Percentiles rank a stretch among this genome's conserved stretches.
phyloP scores from a whole-genome alignment of 257 asterid genomes.

The Solanum clarkiae region DNA sequence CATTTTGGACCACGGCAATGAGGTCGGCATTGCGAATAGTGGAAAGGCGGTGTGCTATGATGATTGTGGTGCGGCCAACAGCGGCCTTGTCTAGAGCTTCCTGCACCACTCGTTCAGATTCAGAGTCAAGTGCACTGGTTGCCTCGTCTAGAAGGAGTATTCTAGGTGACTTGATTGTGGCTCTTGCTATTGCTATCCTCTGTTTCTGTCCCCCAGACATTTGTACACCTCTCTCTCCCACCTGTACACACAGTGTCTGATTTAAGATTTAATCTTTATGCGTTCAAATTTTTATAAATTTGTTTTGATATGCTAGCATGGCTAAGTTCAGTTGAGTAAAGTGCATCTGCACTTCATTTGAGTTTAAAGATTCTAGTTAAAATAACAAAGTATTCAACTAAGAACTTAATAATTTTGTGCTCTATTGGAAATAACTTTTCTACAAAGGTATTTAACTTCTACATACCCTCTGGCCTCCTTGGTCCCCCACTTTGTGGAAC shows the following conservation, averaged over 20 bases:
- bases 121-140: conserved; percentile 84
- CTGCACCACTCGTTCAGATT: conserved; percentile 75
- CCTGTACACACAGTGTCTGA: conserved; percentile 34
- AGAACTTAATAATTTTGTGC: neutral
- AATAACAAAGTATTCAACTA: neutral
- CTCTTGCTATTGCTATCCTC: conserved; percentile 91
- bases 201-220: conserved; percentile 98
- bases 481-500: neutral
- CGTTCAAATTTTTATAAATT: neutral
- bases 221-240: conserved; percentile 90
- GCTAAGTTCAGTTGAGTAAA: neutral
- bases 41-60: conserved; percentile 88
- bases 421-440: neutral
- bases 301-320: neutral
- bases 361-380: neutral
- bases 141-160: conserved; percentile 90
- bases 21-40: conserved; percentile 76
- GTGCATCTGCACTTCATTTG: neutral
- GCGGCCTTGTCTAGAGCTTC: conserved; percentile 84
- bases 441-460: no score
- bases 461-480: neutral
- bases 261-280: neutral
- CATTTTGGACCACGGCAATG: conserved; percentile 58
- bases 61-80: conserved; percentile 71
- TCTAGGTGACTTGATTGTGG: conserved; percentile 49